These are phyloP conservation scores for Neofusicoccum kwambonambiense DNA, from an alignment of 2,329 filamentous ascomycete genomes.

Conservation along the genomic window DNA sequence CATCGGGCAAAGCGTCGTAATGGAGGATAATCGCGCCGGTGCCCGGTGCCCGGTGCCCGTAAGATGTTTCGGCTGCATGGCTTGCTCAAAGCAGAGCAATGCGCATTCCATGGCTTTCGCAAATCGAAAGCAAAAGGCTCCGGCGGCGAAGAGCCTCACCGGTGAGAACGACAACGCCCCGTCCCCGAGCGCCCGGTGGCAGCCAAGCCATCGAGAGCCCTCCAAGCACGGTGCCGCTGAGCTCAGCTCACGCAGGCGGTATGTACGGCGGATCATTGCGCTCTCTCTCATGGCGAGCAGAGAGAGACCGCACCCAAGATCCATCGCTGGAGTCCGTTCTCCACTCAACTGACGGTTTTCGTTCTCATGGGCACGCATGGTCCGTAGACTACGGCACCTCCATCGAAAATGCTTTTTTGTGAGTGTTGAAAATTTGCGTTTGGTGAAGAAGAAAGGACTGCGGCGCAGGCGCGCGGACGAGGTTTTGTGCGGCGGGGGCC, in stretches of 20 bases:
- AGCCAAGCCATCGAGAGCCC: neutral
- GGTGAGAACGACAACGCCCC: neutral
- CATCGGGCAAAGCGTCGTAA: neutral
- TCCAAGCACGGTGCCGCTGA: neutral
- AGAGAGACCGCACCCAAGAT: constrained; percentile 60
- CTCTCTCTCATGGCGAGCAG: constrained; percentile 51
- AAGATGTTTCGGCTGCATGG: too few relatives aligned
- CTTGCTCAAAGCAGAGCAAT: too few relatives aligned
- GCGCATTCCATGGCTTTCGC: too few relatives aligned
- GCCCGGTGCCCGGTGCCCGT: too few relatives aligned
- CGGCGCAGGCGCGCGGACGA: neutral
- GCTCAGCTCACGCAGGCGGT: neutral
- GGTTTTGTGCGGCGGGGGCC: neutral
- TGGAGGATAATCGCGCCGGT: neutral
- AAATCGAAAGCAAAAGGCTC: too few relatives aligned
- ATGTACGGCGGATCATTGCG: constrained; percentile 61
- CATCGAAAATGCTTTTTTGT: constrained; percentile 58
- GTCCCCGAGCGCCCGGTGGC: neutral
- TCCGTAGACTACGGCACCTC: constrained; percentile 42
- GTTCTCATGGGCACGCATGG: constrained; percentile 52
- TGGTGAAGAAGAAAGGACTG: constrained; percentile 44
- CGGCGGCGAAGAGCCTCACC: too few relatives aligned
- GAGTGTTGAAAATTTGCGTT: constrained; percentile 58
- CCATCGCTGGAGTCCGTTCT: constrained; percentile 48
- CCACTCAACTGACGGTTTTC: constrained; percentile 60